Base-by-base conservation (phyloP, 306 rosid genomes). In the Acacia confusa region DNA sequence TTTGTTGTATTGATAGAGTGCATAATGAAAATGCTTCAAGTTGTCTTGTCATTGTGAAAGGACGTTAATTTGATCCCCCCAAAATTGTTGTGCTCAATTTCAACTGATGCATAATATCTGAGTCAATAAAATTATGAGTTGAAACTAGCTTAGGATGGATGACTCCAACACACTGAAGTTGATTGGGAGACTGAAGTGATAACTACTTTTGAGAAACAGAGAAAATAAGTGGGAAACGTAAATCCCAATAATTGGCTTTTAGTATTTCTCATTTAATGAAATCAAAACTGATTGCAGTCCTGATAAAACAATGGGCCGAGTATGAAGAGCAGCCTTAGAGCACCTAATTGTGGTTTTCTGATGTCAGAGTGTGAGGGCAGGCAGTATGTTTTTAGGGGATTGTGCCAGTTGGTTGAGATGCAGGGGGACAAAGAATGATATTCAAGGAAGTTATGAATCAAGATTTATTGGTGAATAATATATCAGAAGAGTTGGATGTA, bases 1-100 rank as follows among this genome's bases (percentile, higher is more conserved):
- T 50, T 67, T 76, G 64, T 68, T 67, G 25, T 81, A 75, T 81
- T 75, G 66, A 43, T n/a, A 17, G 27, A 75, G 70, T 34, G 34
- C n/a, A 27, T 64, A 64, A 24, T 69, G 12, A 44, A 55, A 30
- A 53, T 43, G 44, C 48, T 66, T 81, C 55, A 17, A 81, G 55
- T 52, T 71, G 14, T 28, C 57, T 41, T 75, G 71, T 67, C 41
- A 41, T 28, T n/a, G 6, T 53, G 68, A 67, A 53, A 41, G 50
- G 65, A 75, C 30, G 36, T 68, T 63, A 30, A 53, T 53, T 53
- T 75, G 20, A 27, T 60, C 52, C 43, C 41, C 30, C 43, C 70
- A 41, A 53, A 67, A 10, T 11, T 52, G 43, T 40, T 52, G n/a
- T 27, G 66, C 34, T 48, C 40, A 30, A 27, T 45, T 34, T 55